Conservation (phyloP, 495 filamentous ascomycete genomes). For the Elasticomyces elasticus region DNA sequence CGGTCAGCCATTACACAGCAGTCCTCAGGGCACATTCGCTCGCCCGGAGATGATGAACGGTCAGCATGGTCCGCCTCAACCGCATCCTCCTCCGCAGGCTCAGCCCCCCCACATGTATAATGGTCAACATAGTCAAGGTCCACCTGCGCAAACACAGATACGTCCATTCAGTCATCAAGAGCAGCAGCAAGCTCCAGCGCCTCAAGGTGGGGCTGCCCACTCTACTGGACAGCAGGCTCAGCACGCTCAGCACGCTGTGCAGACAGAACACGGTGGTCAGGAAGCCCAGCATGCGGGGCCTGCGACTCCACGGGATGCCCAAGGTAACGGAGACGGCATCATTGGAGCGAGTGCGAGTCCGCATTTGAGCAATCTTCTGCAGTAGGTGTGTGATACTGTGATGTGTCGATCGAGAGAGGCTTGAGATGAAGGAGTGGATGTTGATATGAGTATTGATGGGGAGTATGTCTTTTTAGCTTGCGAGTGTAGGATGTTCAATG, state of each 20-base stretch:
- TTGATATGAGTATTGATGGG: too few species aligned
- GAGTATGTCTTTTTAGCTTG: too few species aligned
- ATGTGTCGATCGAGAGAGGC: too few species aligned
- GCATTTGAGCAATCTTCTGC: conserved; percentile 22
- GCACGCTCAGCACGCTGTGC: not conserved
- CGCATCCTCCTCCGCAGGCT: not conserved
- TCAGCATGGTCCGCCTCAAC: not conserved
- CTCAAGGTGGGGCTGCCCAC: not conserved
- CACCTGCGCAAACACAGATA: not conserved
- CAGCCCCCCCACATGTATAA: not conserved
- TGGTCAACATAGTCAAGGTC: not conserved
- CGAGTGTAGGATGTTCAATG: too few species aligned
- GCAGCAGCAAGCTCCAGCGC: not conserved
- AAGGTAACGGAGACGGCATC: not conserved
- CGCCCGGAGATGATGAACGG: conserved; percentile 2
- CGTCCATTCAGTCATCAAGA: not conserved
- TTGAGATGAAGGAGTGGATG: too few species aligned
- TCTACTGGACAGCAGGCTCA: not conserved
- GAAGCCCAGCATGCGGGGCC: not conserved
- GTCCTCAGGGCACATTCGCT: not conserved
- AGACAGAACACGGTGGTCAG: conserved; percentile 1
- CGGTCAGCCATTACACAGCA: conserved; percentile 8
- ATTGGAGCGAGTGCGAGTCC: conserved; percentile 23
- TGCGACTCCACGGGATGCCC: conserved; percentile 10
- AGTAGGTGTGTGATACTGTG: conserved; percentile 6